Percentiles rank a stretch among this genome's conserved stretches.
phyloP scores from a whole-genome alignment of 805 yeast genomes.

The Saccharomyces cerevisiae region DNA sequence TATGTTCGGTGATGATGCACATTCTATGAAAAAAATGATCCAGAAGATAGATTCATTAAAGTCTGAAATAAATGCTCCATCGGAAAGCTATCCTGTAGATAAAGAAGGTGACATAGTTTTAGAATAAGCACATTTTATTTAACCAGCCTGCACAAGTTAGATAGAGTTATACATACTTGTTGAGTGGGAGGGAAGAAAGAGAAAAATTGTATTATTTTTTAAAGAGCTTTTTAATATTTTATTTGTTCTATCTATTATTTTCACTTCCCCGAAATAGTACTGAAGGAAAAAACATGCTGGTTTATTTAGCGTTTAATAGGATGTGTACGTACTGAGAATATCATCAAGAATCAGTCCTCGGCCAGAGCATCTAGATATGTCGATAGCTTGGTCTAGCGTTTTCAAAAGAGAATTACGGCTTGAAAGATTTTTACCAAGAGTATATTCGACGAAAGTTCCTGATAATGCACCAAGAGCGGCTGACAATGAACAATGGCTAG shows the following conservation, averaged over 20 bases:
- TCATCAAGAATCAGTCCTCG: neutral
- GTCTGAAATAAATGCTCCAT: constrained; percentile 4
- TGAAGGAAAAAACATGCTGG: neutral
- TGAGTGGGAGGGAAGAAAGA: neutral
- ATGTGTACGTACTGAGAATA: neutral
- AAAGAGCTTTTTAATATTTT: neutral
- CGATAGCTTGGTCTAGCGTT: neutral
- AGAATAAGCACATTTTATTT: neutral
- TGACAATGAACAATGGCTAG: constrained; percentile 39
- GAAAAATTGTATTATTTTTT: neutral
- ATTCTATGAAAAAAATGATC: constrained; percentile 24
- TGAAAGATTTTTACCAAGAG: neutral
- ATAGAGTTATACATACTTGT: neutral
- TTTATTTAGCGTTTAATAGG: neutral
- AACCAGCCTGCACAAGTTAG: neutral
- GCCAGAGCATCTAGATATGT: neutral
- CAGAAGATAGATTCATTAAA: constrained; percentile 20
- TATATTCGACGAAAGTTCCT: constrained; percentile 15
- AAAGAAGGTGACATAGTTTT: constrained; percentile 4
- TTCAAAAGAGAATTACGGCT: neutral
- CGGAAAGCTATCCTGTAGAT: neutral
- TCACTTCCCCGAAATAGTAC: neutral
- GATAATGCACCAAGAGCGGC: constrained; percentile 36
- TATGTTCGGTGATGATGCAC: constrained; percentile 27
- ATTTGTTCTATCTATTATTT: neutral